Evolutionary conservation across 192 early-diverging fungal genomes (phyloP).

Genomic region (Coemansia sp.): DNA sequence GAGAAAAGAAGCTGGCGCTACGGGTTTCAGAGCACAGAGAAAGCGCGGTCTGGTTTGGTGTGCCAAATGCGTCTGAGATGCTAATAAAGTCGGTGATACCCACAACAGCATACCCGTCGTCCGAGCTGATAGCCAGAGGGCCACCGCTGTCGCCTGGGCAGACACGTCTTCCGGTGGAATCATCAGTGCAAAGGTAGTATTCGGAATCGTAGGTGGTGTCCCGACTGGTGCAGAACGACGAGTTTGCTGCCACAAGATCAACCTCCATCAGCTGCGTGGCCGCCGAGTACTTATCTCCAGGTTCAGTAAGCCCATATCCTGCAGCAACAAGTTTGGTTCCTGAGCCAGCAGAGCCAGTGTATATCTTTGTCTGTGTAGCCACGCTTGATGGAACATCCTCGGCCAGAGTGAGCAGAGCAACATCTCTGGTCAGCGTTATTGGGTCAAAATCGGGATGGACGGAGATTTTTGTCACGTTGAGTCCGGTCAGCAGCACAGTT

Average conservation of each 20-base stretch:
- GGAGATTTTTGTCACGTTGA: slow-evolving; percentile 19
- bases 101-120: slow-evolving; percentile 11
- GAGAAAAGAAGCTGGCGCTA: slow-evolving; percentile 32
- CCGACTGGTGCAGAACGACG: slow-evolving; percentile 12
- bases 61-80: slow-evolving; percentile 24
- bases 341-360: neutral
- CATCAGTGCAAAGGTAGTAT: slow-evolving; percentile 43
- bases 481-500: neutral
- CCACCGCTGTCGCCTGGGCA: slow-evolving; percentile 52
- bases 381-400: slow-evolving; percentile 15
- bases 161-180: slow-evolving; percentile 31
- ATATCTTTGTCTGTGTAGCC: slow-evolving; percentile 18
- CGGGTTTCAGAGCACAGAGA: slow-evolving; percentile 26
- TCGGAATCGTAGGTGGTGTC: slow-evolving; percentile 11
- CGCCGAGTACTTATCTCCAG: neutral
- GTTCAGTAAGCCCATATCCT: slow-evolving; percentile 36
- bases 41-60: slow-evolving; percentile 19
- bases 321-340: slow-evolving; percentile 20
- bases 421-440: slow-evolving; percentile 23
- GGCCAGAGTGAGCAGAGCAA: slow-evolving; percentile 34
- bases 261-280: slow-evolving; percentile 28
- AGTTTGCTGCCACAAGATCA: slow-evolving; percentile 11
- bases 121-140: slow-evolving; percentile 21
- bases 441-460: slow-evolving; percentile 13
- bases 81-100: slow-evolving; percentile 39